A percentile compares a stretch with the other conserved stretches of the same genome.
Evolutionary conservation across 1,139 yeast species (phyloP).

Genomic region (Geotrichum restrictum): DNA sequence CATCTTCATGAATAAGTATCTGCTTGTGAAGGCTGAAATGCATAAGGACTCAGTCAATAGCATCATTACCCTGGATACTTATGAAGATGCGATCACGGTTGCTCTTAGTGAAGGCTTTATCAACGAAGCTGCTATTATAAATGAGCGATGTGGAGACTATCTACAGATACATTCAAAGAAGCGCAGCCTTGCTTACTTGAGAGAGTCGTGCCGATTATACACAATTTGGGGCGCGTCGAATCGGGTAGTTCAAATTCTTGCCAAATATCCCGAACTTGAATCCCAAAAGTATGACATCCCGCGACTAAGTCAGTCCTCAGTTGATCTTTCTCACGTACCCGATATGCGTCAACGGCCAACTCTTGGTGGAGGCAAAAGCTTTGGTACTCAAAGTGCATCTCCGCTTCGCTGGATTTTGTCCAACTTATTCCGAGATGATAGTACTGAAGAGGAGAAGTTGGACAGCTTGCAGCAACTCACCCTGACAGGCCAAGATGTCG

Average conservation of each 20-base stretch:
- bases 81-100: constrained; percentile 46
- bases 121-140: constrained; percentile 46
- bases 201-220: constrained; percentile 34
- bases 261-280: constrained; percentile 29
- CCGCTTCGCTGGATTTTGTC: constrained; percentile 35
- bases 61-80: constrained; percentile 45
- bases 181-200: constrained; percentile 31
- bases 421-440: constrained; percentile 31
- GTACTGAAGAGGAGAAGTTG: constrained; percentile 13
- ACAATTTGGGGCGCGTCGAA: constrained; percentile 38
- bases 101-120: constrained; percentile 39
- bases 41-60: constrained; percentile 33
- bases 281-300: constrained; percentile 26
- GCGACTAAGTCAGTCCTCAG: constrained; percentile 21
- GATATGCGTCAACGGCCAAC: constrained; percentile 4
- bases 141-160: constrained; percentile 50
- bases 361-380: constrained; percentile 6
- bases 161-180: constrained; percentile 37
- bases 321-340: constrained; percentile 8
- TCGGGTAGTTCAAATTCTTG: constrained; percentile 30
- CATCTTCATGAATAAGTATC: constrained; percentile 41
- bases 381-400: constrained; percentile 24
- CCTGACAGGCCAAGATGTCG: constrained; percentile 8
- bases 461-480: constrained; percentile 13
- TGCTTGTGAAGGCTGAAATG: constrained; percentile 41